Percentiles rank a stretch among this genome's conserved stretches.
Conservation (phyloP, 2,329 filamentous ascomycete genomes). For the Ceratocystis colombiana region DNA sequence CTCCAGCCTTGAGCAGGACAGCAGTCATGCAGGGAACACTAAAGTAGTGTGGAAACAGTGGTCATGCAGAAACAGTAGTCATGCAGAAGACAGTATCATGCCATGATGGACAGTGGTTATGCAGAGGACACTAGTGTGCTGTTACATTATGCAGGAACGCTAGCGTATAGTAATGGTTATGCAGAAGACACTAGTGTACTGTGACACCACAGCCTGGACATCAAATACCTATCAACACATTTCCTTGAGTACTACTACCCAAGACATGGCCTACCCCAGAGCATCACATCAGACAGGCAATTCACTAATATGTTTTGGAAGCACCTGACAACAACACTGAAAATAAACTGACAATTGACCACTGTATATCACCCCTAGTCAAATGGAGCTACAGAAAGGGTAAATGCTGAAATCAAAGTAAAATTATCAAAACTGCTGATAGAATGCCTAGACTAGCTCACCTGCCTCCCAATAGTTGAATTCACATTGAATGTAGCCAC, state of each 20-base stretch:
- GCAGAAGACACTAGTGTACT: too few relatives aligned
- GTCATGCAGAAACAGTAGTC: too few relatives aligned
- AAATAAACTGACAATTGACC: not conserved
- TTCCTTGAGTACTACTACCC: not conserved
- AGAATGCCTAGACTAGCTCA: not conserved
- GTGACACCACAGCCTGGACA: not conserved
- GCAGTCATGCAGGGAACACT: too few relatives aligned
- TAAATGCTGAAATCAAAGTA: not conserved
- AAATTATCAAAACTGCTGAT: not conserved
- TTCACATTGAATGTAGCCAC: not conserved
- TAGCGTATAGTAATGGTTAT: too few relatives aligned
- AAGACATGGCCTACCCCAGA: not conserved
- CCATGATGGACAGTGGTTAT: too few relatives aligned
- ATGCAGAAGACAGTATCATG: too few relatives aligned
- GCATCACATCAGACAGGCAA: not conserved
- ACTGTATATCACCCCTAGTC: not conserved
- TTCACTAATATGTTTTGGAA: not conserved
- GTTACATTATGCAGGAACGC: too few relatives aligned
- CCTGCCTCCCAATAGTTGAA: not conserved
- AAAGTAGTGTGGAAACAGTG: too few relatives aligned
- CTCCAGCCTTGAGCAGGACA: too few relatives aligned
- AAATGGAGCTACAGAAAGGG: not conserved
- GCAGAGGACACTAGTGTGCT: too few relatives aligned
- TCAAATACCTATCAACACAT: not conserved
- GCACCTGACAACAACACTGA: not conserved